Conservation (phyloP, 2,329 filamentous ascomycete genomes). For the Nemania serpens region DNA sequence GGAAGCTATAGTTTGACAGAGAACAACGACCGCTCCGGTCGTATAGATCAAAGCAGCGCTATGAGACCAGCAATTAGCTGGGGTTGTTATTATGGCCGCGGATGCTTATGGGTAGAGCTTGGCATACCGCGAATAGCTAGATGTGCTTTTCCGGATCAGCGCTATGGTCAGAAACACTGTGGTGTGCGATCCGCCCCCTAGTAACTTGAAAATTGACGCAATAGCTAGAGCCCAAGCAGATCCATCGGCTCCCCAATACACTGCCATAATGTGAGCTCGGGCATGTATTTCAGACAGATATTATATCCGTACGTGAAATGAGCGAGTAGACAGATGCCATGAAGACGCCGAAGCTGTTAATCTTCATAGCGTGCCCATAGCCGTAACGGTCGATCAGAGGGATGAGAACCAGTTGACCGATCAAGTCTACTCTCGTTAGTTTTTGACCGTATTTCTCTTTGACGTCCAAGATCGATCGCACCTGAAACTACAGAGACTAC, state of each 20-base stretch:
- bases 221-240: neutral
- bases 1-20: conserved; percentile 8
- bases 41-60: conserved; percentile 6
- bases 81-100: neutral
- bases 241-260: neutral
- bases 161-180: conserved; percentile 7
- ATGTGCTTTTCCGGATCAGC: neutral
- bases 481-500: conserved; percentile 11
- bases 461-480: neutral
- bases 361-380: conserved; percentile 1
- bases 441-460: neutral
- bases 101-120: conserved; percentile 36
- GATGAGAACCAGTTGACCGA: conserved; percentile 11
- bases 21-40: conserved; percentile 11
- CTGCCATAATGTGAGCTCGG: neutral
- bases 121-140: conserved; percentile 28
- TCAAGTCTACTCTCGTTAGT: conserved; percentile 10
- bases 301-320: conserved; percentile 1
- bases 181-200: conserved; percentile 16
- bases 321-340: conserved; percentile 5
- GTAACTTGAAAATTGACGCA: conserved; percentile 11
- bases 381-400: neutral
- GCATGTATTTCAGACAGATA: neutral
- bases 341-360: conserved; percentile 10
- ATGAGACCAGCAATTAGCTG: neutral